Evolutionary conservation across 768 basidiomycete genomes (phyloP), one percentile per base, ranked within the genome.

Genomic region (Boletus pseudopeckii): DNA sequence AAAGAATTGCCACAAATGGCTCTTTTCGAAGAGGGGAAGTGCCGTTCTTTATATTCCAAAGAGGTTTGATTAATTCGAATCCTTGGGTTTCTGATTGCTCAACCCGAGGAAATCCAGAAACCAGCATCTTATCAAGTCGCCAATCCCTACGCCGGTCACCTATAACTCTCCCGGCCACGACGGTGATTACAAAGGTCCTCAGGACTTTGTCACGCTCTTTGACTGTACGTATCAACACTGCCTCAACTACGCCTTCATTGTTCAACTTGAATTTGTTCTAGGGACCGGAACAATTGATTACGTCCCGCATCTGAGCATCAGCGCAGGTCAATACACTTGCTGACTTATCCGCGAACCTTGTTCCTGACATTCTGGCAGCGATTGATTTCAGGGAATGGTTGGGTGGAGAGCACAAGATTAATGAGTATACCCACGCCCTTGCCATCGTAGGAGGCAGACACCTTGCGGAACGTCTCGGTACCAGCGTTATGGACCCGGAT

Each of bases 1-100:
- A 14, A 49, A 89, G 82, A 92, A 92, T 61, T 87, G 86, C 58
- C 88, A 93, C 70, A 93, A 94, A 69, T 95, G 92, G 91, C 71
- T 92, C 2, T 84, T 77, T 60, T 76, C 81, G 4, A 86, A 89
- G 66, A 78, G 91, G 6, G 74, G 81, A 1, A 83, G 78, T 42
- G 83, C 88, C 0, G 74, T 86, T 17, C 72, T 94, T 15, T 94
- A 93, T 64, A 87, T 90, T 6, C 87, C 90, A 0, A 77, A 73
- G 52, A 70, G 80, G 83, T 81, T 53, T 30, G 77, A 34, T 42
- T 11, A 6, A 10, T 10, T 37, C 14, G 5, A n/a, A 8, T 28
- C 24, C 13, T 24, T 37, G 37, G 18, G 20, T 37, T 33, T 33
- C 32, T 34, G 20, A 41, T 41, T 8, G 26, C 48, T 49, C 20